phyloP scores from a whole-genome alignment of 352 stramenopile genomes.

The Phytophthora agathidicida region DNA sequence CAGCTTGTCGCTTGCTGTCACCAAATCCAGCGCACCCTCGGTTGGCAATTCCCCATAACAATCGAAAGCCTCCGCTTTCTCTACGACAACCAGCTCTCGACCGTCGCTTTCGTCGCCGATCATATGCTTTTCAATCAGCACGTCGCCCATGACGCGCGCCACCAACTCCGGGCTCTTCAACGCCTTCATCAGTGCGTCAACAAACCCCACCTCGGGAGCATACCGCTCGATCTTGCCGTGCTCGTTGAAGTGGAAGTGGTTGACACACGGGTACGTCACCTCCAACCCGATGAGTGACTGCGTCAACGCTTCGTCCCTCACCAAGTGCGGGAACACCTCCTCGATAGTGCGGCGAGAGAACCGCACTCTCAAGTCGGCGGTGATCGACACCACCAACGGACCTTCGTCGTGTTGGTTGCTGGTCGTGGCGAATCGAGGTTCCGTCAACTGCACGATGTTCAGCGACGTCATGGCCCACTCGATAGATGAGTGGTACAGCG shows the following conservation, averaged over 20 bases:
- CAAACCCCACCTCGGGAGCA: constrained; percentile 46
- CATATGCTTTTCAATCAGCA: constrained; percentile 51
- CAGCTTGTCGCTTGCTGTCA: neutral
- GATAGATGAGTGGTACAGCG: constrained; percentile 49
- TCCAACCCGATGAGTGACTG: constrained; percentile 50
- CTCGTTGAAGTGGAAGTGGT: constrained; percentile 50
- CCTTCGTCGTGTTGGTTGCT: constrained; percentile 37
- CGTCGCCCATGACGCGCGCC: constrained; percentile 35
- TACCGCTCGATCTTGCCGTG: constrained; percentile 53
- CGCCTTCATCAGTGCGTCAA: constrained; percentile 33
- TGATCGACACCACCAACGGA: constrained; percentile 34
- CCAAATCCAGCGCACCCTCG: neutral
- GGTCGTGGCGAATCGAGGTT: constrained; percentile 3
- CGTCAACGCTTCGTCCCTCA: constrained; percentile 38
- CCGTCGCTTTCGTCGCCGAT: constrained; percentile 43
- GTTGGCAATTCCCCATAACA: too few species aligned
- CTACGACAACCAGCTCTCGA: constrained; percentile 7
- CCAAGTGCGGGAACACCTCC: constrained; percentile 53
- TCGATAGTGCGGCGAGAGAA: constrained; percentile 60
- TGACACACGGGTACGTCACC: constrained; percentile 49
- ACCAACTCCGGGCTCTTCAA: constrained; percentile 38
- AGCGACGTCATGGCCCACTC: constrained; percentile 53
- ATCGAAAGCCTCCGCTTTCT: constrained; percentile 8
- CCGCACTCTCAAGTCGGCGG: constrained; percentile 40
- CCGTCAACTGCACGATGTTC: constrained; percentile 31